Evolutionary conservation across 345 rosid genomes (phyloP).

Genomic region (Hypericum androsaemum): DNA sequence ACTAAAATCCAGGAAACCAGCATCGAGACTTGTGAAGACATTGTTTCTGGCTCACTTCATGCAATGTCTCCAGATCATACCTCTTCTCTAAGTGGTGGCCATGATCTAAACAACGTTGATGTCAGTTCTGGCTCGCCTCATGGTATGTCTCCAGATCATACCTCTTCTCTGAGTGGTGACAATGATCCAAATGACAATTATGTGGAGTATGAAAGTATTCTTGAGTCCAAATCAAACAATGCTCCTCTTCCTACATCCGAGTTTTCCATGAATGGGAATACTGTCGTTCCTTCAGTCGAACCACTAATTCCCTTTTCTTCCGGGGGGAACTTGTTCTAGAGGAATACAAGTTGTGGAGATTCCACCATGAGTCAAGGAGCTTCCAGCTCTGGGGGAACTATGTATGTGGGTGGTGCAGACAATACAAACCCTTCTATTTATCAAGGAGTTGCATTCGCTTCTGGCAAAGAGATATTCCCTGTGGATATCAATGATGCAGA

Average conservation of each 20-base stretch:
- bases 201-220: constrained; percentile 27
- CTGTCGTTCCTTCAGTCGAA: constrained; percentile 27
- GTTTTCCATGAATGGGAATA: constrained; percentile 26
- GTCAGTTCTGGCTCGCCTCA: constrained; percentile 24
- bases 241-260: constrained; percentile 30
- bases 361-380: no score
- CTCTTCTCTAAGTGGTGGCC: background rate
- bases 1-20: constrained; percentile 6
- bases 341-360: no score
- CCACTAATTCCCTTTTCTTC: constrained; percentile 40
- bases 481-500: no score
- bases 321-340: no score
- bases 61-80: background rate
- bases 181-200: constrained; percentile 23
- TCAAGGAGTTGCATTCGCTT: no score
- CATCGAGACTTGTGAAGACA: background rate
- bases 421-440: no score
- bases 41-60: no score
- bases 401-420: no score
- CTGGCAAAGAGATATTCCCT: no score
- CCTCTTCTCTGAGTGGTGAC: constrained; percentile 25
- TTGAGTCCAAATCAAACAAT: constrained; percentile 31
- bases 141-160: constrained; percentile 29
- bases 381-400: constrained; percentile 22
- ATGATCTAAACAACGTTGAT: constrained; percentile 21